Percentiles rank a stretch among this genome's conserved stretches.
These are phyloP conservation scores for Allium fistulosum DNA, from an alignment of 106 monocot genomes.

Conservation along the genomic window DNA sequence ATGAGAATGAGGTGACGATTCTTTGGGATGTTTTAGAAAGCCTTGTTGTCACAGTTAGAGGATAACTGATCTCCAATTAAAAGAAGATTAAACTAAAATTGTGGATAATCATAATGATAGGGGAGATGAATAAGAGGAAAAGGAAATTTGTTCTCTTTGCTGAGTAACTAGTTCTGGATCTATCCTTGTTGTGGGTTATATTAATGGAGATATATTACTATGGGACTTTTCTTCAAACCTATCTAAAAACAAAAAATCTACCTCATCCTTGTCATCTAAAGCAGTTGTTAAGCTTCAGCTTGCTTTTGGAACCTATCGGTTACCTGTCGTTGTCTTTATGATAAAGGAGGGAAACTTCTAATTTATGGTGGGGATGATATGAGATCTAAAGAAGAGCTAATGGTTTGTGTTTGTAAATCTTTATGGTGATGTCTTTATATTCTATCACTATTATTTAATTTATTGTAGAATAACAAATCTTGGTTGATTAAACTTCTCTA, in stretches of 20 bases:
- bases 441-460: too few relatives aligned
- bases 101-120: not conserved
- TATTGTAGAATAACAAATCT: too few relatives aligned
- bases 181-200: too few relatives aligned
- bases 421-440: too few relatives aligned
- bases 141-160: not conserved
- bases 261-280: constrained; percentile 16
- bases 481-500: not conserved
- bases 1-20: too few relatives aligned
- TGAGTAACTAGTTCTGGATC: too few relatives aligned
- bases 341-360: too few relatives aligned
- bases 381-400: constrained; percentile 94
- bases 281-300: constrained; percentile 9
- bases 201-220: too few relatives aligned
- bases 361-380: constrained; percentile 51
- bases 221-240: constrained; percentile 1
- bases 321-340: constrained; percentile 52
- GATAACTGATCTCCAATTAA: constrained; percentile 54
- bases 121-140: constrained; percentile 42
- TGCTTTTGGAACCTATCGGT: constrained; percentile 67
- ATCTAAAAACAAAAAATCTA: constrained; percentile 35
- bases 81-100: constrained; percentile 20
- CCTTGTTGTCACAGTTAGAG: constrained; percentile 43
- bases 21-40: constrained; percentile 5
- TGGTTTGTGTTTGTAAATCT: constrained; percentile 35